Evolutionary conservation across 2,329 filamentous ascomycete genomes (phyloP), one percentile per base, ranked within the genome.

Genomic region (Ceratocystis destructans): DNA sequence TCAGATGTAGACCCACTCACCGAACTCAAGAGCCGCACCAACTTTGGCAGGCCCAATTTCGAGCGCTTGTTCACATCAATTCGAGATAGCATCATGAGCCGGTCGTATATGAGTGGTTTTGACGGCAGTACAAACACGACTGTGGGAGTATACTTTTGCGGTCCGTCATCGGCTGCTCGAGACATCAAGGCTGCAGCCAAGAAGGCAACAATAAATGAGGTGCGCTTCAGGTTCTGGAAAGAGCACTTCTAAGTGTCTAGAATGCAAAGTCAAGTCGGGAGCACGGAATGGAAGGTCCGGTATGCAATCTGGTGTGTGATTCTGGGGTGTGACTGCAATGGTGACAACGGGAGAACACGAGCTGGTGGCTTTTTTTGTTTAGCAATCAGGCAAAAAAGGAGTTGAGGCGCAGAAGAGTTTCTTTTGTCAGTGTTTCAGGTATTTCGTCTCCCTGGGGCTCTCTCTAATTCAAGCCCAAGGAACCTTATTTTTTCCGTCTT

Each of bases 141-240:
- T 15, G 66, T 69, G 15, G 69, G 69, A 46, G 69, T 70, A 12
- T 69, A 70, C 66, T 70, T 69, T 41, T 69, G 69, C 20, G 68
- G 68, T 28, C 68, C 69, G 12, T 67, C 68, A 20, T 64, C 68
- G 20, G 69, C 69, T 77, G 93, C 93, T 5, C 83, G 91, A 70
- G 85, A 90, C 72, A 96, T 99, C 74, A 87, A 89, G 76, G 83
- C 85, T 73, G 92, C 94, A n/a, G 88, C 90, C 70, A 88, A 88
- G 73, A 75, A 79, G 65, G 87, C 88, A 15, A 89, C 85, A 10
- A 85, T 83, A 44, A 83, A 83, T 69, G 89, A 96, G 71, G 90
- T 99, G 65, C 84, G 87, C 72, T 99, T 97, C 79, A 89, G 90
- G 72, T 99, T 99, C 80, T 99, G 94, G 94, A 99, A 99, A 79